Base-by-base conservation (phyloP, 805 yeast genomes). In the Saturnispora halmiae region DNA sequence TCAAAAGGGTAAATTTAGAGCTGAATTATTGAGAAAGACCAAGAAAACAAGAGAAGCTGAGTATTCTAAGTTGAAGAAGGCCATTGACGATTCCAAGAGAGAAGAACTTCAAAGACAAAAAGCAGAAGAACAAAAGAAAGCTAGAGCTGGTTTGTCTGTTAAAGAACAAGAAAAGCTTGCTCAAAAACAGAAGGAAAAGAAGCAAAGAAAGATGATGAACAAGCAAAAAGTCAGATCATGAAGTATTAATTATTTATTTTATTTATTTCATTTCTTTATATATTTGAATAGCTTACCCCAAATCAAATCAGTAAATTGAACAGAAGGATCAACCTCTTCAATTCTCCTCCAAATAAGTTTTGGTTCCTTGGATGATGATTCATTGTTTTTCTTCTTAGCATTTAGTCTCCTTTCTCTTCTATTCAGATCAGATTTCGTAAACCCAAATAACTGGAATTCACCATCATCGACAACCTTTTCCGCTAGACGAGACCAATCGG, bases 131-230 rank as follows among this genome's bases (percentile, higher is more conserved):
- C 77, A 73, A 52, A 79, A 73, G 54, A 73, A 73, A 52, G 77
- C 74, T 52, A 77, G 75, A 62, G 81, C 81, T 49, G 70, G 69
- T 49, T 63, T 82, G 55, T 69, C 80, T 34, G 80, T 85, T 46
- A 86, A 79, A 53, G 92, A 82, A 57, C 92, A 82, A 64, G 77
- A 77, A 50, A 84, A 82, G 64, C 60, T 73, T 32, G 90, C 82
- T 49, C 78, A 76, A 66, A 84, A 81, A 66, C 85, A 81, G 60
- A 68, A 69, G 50, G 94, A 84, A 51, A 85, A 80, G 68, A 85
- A 78, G 61, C 84, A 79, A 58, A 78, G 86, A 66, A 83, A 84
- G 64, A 64, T 65, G 58, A 71, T 66, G 63, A 78, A 72, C 62
- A 77, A 75, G 63, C 79, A 80, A 62, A 77, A 70, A 54, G 63